Conservation (phyloP, 2,329 filamentous ascomycete species). For the Fusarium longipes region DNA sequence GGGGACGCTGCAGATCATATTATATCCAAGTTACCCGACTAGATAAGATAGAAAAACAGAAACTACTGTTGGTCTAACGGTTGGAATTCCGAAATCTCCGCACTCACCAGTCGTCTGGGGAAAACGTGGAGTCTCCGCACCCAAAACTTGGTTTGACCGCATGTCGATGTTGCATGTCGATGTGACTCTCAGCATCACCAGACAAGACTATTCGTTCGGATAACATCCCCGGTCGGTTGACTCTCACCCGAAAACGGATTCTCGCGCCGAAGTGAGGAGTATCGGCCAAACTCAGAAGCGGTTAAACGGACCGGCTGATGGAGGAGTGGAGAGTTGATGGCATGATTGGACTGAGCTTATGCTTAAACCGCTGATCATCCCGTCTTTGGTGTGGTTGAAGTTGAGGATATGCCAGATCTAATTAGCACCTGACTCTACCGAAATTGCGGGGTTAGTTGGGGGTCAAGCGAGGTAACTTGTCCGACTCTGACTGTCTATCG, state of each 20-base stretch:
- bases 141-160: conserved; percentile 12
- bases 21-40: conserved; percentile 10
- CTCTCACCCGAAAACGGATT: conserved; percentile 20
- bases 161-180: conserved; percentile 17
- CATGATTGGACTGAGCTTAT: conserved; percentile 14
- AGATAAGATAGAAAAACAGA: conserved; percentile 7
- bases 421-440: conserved; percentile 12
- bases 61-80: conserved; percentile 7
- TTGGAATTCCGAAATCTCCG: conserved; percentile 25
- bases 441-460: conserved; percentile 20
- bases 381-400: background rate
- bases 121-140: conserved; percentile 29
- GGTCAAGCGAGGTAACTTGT: background rate
- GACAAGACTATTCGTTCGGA: conserved; percentile 17
- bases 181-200: conserved; percentile 11
- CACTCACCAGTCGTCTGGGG: conserved; percentile 26
- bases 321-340: background rate
- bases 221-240: background rate
- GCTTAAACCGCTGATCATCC: conserved; percentile 30
- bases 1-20: conserved; percentile 28
- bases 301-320: conserved; percentile 41
- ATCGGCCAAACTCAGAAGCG: conserved; percentile 19
- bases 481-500: background rate
- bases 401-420: conserved; percentile 22
- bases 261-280: conserved; percentile 12